These are phyloP conservation scores for Lipomyces anomalus DNA, from an alignment of 805 yeast genomes.

Conservation along the genomic window DNA sequence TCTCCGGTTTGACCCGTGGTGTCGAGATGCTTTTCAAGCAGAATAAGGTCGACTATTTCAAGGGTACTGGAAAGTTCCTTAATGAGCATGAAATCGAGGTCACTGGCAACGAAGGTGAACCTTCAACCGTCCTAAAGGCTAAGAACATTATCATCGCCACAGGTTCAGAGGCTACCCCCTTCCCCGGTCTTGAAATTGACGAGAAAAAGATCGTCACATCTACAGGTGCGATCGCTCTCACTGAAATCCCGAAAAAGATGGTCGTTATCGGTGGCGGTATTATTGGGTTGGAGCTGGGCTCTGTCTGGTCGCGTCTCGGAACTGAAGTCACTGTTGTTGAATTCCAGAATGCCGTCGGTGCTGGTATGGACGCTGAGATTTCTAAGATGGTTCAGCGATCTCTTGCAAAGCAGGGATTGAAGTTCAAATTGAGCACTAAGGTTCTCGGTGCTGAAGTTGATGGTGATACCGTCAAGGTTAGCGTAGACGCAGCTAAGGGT, in stretches of 20 bases:
- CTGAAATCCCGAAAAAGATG: constrained; percentile 86
- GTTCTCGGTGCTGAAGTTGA: constrained; percentile 81
- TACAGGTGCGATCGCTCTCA: constrained; percentile 80
- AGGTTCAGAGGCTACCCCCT: constrained; percentile 96
- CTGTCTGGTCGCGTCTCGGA: constrained; percentile 94
- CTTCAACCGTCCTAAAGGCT: constrained; percentile 66
- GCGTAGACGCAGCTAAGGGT: constrained; percentile 80
- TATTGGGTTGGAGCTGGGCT: constrained; percentile 98
- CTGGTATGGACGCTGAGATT: constrained; percentile 96
- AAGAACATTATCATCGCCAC: constrained; percentile 93
- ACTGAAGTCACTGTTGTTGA: constrained; percentile 92
- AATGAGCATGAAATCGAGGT: constrained; percentile 75
- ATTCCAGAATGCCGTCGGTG: constrained; percentile 87
- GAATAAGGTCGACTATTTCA: constrained; percentile 88
- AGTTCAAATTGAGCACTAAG: constrained; percentile 88
- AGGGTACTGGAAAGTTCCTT: constrained; percentile 85
- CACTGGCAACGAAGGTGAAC: constrained; percentile 79
- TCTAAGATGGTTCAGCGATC: constrained; percentile 85
- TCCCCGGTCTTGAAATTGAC: constrained; percentile 95
- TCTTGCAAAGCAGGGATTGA: constrained; percentile 89
- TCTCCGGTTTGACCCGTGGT: constrained; percentile 85
- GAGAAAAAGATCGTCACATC: constrained; percentile 96
- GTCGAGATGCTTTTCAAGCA: constrained; percentile 92
- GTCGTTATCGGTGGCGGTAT: constrained; percentile 99
- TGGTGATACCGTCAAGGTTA: constrained; percentile 82